phyloP scores from a whole-genome alignment of 1,284 basidiomycete genomes.

The Cystobasidiaceae sp. region DNA sequence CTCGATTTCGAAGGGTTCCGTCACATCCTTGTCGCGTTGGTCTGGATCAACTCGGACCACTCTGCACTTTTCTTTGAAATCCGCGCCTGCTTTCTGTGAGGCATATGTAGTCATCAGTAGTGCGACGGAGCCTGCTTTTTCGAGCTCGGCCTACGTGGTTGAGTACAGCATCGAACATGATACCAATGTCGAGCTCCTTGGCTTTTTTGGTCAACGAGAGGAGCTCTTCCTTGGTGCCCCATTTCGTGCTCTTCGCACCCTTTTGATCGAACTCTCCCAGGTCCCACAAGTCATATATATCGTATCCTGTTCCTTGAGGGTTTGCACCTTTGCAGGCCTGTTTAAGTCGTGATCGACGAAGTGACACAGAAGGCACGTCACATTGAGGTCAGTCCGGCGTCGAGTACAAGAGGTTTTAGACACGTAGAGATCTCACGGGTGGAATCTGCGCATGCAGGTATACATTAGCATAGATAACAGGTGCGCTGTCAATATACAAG shows the following conservation, averaged over 20 bases:
- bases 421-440: conserved; percentile 7
- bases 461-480: neutral
- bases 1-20: conserved; percentile 65
- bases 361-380: neutral
- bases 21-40: conserved; percentile 52
- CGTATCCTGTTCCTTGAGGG: conserved; percentile 28
- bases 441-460: conserved; percentile 9
- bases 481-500: neutral
- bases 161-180: conserved; percentile 59
- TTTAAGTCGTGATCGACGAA: neutral
- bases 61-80: conserved; percentile 67
- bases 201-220: conserved; percentile 57
- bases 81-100: conserved; percentile 63
- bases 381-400: neutral
- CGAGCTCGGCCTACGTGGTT: neutral
- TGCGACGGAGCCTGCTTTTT: conserved; percentile 37
- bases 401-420: too few relatives aligned
- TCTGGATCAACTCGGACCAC: conserved; percentile 67
- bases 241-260: conserved; percentile 72
- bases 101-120: conserved; percentile 46
- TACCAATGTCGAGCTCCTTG: conserved; percentile 54
- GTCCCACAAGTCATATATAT: conserved; percentile 41
- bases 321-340: conserved; percentile 30
- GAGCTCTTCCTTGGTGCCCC: conserved; percentile 82
- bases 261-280: conserved; percentile 89